Evolutionary conservation across 2,329 filamentous ascomycete genomes (phyloP).

Genomic region (Xylaria arbuscula): DNA sequence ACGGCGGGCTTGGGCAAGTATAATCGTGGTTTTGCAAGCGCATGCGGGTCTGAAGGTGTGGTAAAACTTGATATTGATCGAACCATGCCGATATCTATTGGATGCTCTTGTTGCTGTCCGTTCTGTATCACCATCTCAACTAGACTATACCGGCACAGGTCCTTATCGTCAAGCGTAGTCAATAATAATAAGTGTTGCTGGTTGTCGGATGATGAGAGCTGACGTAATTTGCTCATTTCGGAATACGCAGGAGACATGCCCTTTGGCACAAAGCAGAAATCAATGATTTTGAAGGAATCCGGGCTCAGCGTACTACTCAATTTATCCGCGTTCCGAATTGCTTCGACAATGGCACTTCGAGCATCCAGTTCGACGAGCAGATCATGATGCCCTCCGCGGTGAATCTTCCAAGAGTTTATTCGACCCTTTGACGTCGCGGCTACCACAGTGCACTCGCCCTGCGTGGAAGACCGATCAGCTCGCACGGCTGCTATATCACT

Average conservation of each 20-base stretch:
- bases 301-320: conserved; percentile 61
- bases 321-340: conserved; percentile 67
- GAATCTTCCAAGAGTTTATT: conserved; percentile 87
- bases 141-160: conserved; percentile 74
- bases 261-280: conserved; percentile 77
- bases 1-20: conserved; percentile 82
- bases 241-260: conserved; percentile 62
- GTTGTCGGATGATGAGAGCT: conserved; percentile 62
- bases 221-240: conserved; percentile 62
- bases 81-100: conserved; percentile 70
- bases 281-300: conserved; percentile 77
- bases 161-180: conserved; percentile 64
- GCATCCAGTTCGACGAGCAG: conserved; percentile 78
- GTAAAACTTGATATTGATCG: conserved; percentile 75
- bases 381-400: conserved; percentile 85
- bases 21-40: conserved; percentile 68
- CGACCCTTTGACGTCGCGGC: conserved; percentile 81
- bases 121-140: conserved; percentile 75
- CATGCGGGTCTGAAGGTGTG: conserved; percentile 59
- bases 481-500: conserved; percentile 85
- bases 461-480: conserved; percentile 75
- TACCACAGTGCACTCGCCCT: conserved; percentile 87
- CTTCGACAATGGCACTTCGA: conserved; percentile 70
- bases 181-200: conserved; percentile 72
- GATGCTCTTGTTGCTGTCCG: conserved; percentile 50